Conservation (phyloP, 257 asterid genomes). For the Solanum paucissectum region DNA sequence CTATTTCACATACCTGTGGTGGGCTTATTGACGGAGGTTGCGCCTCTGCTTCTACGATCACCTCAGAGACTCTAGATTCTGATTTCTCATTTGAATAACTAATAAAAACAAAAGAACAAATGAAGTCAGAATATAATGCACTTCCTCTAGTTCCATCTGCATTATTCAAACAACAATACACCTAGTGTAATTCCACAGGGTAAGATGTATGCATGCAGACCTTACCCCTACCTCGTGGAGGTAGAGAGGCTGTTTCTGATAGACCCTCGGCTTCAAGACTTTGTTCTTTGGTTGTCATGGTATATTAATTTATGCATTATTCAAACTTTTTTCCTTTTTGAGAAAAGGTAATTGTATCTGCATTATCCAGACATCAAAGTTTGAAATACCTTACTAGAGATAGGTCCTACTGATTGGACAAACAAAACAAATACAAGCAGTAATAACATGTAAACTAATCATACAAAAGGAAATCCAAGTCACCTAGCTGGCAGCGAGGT, state of each 20-base stretch:
- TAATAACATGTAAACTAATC: background rate
- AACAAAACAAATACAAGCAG: background rate
- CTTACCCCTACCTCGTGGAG: too few relatives aligned
- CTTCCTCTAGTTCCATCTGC: background rate
- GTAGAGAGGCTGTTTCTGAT: too few relatives aligned
- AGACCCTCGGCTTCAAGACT: too few relatives aligned
- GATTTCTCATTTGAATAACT: slow-evolving; percentile 88
- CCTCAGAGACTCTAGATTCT: slow-evolving; percentile 61
- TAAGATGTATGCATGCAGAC: too few relatives aligned
- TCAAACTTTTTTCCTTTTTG: too few relatives aligned
- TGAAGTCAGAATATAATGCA: background rate
- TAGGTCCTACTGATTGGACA: background rate
- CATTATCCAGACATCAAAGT: background rate
- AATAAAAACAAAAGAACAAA: background rate
- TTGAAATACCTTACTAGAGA: background rate
- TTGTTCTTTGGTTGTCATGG: too few relatives aligned
- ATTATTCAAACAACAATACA: background rate
- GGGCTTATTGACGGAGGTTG: slow-evolving; percentile 24
- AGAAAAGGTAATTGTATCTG: background rate
- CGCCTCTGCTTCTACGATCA: slow-evolving; percentile 29
- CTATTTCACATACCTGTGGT: slow-evolving; percentile 28
- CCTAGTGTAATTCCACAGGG: too few relatives aligned
- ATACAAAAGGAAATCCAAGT: background rate
- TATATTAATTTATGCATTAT: background rate
- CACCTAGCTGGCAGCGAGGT: background rate